These are phyloP conservation scores for Kodamaea lidongshanica DNA, from an alignment of 805 yeast species.

Conservation along the genomic window DNA sequence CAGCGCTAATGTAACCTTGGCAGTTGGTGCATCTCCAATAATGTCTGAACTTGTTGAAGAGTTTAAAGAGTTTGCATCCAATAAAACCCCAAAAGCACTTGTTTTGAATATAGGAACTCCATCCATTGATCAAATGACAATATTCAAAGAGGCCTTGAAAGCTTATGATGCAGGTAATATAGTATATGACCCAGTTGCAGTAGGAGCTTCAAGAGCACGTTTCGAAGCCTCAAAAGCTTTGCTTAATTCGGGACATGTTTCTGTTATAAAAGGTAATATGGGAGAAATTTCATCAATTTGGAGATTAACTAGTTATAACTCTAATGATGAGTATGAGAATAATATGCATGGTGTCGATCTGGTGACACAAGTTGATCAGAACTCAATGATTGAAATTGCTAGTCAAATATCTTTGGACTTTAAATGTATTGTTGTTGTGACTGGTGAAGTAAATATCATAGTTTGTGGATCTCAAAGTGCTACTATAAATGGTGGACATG, in stretches of 20 bases:
- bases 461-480: constrained; percentile 17
- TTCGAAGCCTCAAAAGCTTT: constrained; percentile 41
- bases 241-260: constrained; percentile 50
- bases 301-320: constrained; percentile 22
- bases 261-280: constrained; percentile 77
- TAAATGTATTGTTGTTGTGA: constrained; percentile 59
- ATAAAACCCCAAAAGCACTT: constrained; percentile 47
- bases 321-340: constrained; percentile 2
- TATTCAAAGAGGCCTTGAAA: constrained; percentile 46
- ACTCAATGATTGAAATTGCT: constrained; percentile 36
- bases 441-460: constrained; percentile 45
- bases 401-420: constrained; percentile 43
- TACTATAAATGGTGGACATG: constrained; percentile 51
- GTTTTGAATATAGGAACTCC: constrained; percentile 76
- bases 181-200: constrained; percentile 89
- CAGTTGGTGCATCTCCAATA: constrained; percentile 81
- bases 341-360: constrained; percentile 74
- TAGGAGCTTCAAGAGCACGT: constrained; percentile 70
- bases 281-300: constrained; percentile 73
- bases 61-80: constrained; percentile 54
- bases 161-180: constrained; percentile 65
- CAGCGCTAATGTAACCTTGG: constrained; percentile 80
- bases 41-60: constrained; percentile 76
- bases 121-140: constrained; percentile 34
- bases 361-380: constrained; percentile 17